phyloP scores from a whole-genome alignment of 148 eudicot species.

The Cornus florida region DNA sequence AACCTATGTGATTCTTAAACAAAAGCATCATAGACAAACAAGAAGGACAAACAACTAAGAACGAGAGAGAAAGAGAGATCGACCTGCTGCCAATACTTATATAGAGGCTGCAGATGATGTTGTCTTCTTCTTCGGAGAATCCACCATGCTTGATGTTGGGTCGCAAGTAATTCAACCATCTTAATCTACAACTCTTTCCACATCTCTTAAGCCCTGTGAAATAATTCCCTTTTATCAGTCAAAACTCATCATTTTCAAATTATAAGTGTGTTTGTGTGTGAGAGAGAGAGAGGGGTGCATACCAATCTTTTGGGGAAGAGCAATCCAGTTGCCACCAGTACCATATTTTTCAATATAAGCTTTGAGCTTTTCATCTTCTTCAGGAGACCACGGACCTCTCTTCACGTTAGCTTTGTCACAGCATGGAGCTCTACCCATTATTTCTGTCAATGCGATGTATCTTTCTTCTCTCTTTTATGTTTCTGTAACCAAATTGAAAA shows the following conservation, averaged over 20 bases:
- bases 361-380: constrained; percentile 88
- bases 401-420: constrained; percentile 89
- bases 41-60: constrained; percentile 23
- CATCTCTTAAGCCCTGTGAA: constrained; percentile 86
- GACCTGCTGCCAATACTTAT: constrained; percentile 98
- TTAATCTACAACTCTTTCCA: constrained; percentile 90
- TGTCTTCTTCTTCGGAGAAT: constrained; percentile 95
- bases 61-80: constrained; percentile 11
- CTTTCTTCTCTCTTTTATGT: constrained; percentile 9
- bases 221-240: background rate
- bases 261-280: background rate
- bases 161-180: constrained; percentile 93
- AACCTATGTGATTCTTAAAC: constrained; percentile 7
- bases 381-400: constrained; percentile 92
- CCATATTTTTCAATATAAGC: constrained; percentile 74
- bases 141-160: constrained; percentile 97
- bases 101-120: constrained; percentile 81
- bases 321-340: constrained; percentile 88
- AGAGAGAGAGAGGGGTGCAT: background rate
- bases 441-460: constrained; percentile 16
- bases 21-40: constrained; percentile 19
- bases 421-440: constrained; percentile 93
- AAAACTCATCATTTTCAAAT: background rate
- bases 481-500: constrained; percentile 7
- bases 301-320: constrained; percentile 94